phyloP scores from a whole-genome alignment of 2,329 filamentous ascomycete species.

The Conoideocrella luteorostrata region DNA sequence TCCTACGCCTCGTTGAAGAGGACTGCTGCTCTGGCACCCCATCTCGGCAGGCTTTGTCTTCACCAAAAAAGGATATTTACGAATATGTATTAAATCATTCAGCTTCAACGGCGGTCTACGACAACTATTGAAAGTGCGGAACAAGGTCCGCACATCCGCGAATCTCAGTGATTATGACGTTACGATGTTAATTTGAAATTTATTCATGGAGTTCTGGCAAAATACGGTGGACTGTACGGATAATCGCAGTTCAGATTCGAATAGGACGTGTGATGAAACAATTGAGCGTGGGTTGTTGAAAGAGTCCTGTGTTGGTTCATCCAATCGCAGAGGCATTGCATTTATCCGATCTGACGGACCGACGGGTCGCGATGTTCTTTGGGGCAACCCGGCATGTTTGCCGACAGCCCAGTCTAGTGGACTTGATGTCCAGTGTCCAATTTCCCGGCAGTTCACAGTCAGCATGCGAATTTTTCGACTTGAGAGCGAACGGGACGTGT shows the following conservation, averaged over 20 bases:
- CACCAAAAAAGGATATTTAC: too few species aligned
- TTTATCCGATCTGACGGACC: too few species aligned
- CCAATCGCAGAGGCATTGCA: too few species aligned
- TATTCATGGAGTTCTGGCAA: neutral
- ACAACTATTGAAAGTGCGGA: too few species aligned
- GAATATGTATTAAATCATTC: neutral
- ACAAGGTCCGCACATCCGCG: neutral
- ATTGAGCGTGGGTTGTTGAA: too few species aligned
- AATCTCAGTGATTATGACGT: neutral
- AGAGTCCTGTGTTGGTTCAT: too few species aligned
- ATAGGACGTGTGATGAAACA: too few species aligned
- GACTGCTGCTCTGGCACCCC: neutral
- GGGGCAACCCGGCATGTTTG: too few species aligned
- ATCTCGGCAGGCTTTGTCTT: too few species aligned
- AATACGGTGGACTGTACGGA: too few species aligned
- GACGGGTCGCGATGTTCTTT: too few species aligned
- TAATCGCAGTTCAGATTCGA: neutral
- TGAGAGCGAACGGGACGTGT: neutral
- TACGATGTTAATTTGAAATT: neutral
- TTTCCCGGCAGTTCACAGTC: neutral
- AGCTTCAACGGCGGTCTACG: neutral
- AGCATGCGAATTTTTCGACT: neutral
- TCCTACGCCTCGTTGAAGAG: conserved; percentile 23
- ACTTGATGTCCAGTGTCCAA: neutral
- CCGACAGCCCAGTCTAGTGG: neutral